A percentile compares a stretch with the other conserved stretches of the same genome.
phyloP scores from a whole-genome alignment of 768 basidiomycete genomes.

The Termitomyces sp. region DNA sequence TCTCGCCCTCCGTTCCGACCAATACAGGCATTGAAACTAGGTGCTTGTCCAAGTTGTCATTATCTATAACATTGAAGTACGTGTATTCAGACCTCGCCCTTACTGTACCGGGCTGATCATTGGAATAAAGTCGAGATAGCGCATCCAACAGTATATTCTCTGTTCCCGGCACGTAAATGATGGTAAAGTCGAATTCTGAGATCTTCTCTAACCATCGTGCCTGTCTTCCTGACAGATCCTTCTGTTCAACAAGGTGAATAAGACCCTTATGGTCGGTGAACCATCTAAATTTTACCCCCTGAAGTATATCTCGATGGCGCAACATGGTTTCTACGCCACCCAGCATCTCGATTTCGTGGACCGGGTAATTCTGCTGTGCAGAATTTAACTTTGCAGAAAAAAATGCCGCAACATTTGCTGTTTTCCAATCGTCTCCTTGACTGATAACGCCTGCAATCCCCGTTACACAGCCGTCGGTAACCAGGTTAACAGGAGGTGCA shows the following conservation, averaged over 20 bases:
- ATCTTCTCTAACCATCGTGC: background rate
- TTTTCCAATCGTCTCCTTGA: too few relatives aligned
- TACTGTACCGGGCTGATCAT: background rate
- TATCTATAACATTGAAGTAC: background rate
- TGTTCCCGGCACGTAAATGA: background rate
- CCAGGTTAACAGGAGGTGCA: too few relatives aligned
- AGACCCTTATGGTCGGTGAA: background rate
- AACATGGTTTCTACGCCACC: background rate
- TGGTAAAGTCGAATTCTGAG: background rate
- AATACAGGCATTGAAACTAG: background rate
- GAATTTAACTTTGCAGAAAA: too few relatives aligned
- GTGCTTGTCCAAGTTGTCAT: background rate
- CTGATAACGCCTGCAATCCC: too few relatives aligned
- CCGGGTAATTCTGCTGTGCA: background rate
- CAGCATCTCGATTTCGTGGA: background rate
- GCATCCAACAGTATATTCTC: too few relatives aligned
- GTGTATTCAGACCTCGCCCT: background rate
- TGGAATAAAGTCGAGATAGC: background rate
- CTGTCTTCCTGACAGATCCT: background rate
- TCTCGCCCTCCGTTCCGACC: background rate
- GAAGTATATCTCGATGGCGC: background rate
- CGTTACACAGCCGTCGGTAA: too few relatives aligned
- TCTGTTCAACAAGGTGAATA: background rate
- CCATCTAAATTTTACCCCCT: background rate
- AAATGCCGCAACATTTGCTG: too few relatives aligned